A percentile compares a stretch with the other conserved stretches of the same genome.
Evolutionary conservation across 1,284 basidiomycete species (phyloP).

Genomic region (Cutaneotrichosporon arboriforme): DNA sequence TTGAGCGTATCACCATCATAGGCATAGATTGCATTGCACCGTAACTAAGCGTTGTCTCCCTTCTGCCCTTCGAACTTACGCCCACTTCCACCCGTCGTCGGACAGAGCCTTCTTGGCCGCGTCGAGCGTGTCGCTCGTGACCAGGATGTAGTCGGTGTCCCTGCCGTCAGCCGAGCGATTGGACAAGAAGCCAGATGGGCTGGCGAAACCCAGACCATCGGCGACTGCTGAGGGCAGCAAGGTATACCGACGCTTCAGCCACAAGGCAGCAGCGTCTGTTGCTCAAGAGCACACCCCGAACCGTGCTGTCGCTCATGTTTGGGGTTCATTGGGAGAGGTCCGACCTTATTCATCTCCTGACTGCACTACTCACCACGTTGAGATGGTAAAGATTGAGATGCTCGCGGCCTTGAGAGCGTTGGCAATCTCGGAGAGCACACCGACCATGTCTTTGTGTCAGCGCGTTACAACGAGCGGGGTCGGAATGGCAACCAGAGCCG

Average conservation of each 20-base stretch:
- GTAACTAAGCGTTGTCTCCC: slow-evolving; percentile 20
- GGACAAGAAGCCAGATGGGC: too few relatives aligned
- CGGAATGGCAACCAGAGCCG: too few relatives aligned
- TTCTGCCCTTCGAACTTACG: neutral
- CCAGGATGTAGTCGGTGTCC: slow-evolving; percentile 35
- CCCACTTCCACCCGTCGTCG: slow-evolving; percentile 24
- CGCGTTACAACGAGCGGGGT: neutral
- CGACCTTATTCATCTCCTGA: too few relatives aligned
- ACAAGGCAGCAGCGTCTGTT: too few relatives aligned
- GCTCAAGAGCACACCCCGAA: too few relatives aligned
- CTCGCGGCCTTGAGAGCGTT: slow-evolving; percentile 56
- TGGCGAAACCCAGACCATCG: too few relatives aligned
- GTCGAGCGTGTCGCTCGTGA: slow-evolving; percentile 22
- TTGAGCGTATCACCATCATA: neutral
- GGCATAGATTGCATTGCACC: too few relatives aligned
- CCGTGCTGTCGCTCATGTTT: too few relatives aligned
- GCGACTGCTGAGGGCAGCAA: too few relatives aligned
- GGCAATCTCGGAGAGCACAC: slow-evolving; percentile 57
- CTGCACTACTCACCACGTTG: slow-evolving; percentile 65
- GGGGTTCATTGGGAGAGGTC: too few relatives aligned
- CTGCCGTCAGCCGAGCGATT: slow-evolving; percentile 11
- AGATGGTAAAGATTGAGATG: slow-evolving; percentile 60
- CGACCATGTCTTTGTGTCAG: slow-evolving; percentile 53
- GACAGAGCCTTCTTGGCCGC: slow-evolving; percentile 19
- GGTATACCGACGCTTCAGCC: too few relatives aligned